Evolutionary conservation across 306 rosid species (phyloP).

Genomic region (Prunus salicina): DNA sequence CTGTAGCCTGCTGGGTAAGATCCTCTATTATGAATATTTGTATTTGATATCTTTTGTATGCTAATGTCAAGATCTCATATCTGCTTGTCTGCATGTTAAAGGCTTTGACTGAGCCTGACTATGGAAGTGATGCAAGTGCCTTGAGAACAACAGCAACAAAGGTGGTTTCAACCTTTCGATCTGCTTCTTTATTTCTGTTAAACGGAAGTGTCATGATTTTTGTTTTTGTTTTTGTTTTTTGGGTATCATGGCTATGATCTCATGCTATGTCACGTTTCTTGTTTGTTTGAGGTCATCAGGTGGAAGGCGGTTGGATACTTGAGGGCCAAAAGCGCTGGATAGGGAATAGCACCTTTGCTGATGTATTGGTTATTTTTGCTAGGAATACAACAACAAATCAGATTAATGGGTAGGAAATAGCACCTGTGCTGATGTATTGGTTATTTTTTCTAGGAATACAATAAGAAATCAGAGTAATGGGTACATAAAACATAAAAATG

Average conservation of each 20-base stretch:
- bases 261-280: slow-evolving; percentile 13
- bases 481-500: slow-evolving; percentile 30
- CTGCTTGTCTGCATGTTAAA: slow-evolving; percentile 17
- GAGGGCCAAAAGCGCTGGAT: slow-evolving; percentile 93
- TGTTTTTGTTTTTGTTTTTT: neutral
- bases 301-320: slow-evolving; percentile 83
- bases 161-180: slow-evolving; percentile 31
- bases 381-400: slow-evolving; percentile 74
- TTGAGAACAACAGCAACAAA: slow-evolving; percentile 69
- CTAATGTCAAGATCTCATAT: slow-evolving; percentile 16
- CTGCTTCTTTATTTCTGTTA: neutral
- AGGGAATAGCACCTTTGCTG: slow-evolving; percentile 90
- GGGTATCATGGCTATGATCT: slow-evolving; percentile 8
- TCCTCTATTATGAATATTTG: slow-evolving; percentile 13
- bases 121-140: slow-evolving; percentile 89
- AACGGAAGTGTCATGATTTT: neutral
- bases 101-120: slow-evolving; percentile 89
- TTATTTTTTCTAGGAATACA: slow-evolving; percentile 76
- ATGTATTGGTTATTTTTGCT: slow-evolving; percentile 69
- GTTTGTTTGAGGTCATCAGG: slow-evolving; percentile 52
- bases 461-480: slow-evolving; percentile 77
- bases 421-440: slow-evolving; percentile 77
- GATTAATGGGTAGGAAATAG: slow-evolving; percentile 87
- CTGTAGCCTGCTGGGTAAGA: slow-evolving; percentile 81
- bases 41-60: slow-evolving; percentile 10